Evolutionary conservation across 148 eudicot genomes (phyloP).

Genomic region (Rhododendron williamsianum): DNA sequence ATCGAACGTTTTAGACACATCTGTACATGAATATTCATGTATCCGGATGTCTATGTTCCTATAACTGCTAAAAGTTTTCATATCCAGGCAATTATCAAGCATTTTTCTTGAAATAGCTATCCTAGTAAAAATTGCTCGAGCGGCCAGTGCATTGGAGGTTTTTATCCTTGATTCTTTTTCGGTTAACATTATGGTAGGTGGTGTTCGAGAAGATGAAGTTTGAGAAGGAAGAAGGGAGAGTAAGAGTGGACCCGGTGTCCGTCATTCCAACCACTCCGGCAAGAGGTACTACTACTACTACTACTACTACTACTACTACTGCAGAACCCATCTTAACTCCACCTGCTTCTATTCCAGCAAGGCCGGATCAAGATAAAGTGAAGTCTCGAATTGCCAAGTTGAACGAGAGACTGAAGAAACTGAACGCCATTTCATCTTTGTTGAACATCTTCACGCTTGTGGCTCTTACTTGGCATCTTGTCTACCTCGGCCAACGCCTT

Average conservation of each 20-base stretch:
- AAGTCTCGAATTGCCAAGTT: constrained; percentile 26
- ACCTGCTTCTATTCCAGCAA: neutral
- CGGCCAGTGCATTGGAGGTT: neutral
- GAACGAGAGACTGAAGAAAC: constrained; percentile 42
- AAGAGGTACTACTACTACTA: constrained; percentile 6
- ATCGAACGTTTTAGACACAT: neutral
- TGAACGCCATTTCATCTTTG: constrained; percentile 58
- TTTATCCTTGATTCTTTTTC: neutral
- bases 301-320: constrained; percentile 6
- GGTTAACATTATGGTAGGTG: constrained; percentile 32
- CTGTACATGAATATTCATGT: neutral
- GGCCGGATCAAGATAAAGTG: constrained; percentile 18
- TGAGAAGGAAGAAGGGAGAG: constrained; percentile 84
- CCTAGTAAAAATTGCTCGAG: neutral
- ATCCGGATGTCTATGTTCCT: neutral
- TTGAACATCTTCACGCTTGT: constrained; percentile 52
- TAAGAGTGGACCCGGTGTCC: constrained; percentile 19
- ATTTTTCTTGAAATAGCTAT: neutral
- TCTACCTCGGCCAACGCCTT: constrained; percentile 58
- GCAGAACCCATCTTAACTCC: neutral
- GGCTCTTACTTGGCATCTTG: constrained; percentile 74
- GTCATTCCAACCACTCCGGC: neutral
- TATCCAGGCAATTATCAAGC: neutral
- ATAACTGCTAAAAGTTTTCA: neutral
- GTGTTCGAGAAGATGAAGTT: constrained; percentile 73